Conservation (phyloP, 2,329 filamentous ascomycete species). For the Dothistroma septosporum region DNA sequence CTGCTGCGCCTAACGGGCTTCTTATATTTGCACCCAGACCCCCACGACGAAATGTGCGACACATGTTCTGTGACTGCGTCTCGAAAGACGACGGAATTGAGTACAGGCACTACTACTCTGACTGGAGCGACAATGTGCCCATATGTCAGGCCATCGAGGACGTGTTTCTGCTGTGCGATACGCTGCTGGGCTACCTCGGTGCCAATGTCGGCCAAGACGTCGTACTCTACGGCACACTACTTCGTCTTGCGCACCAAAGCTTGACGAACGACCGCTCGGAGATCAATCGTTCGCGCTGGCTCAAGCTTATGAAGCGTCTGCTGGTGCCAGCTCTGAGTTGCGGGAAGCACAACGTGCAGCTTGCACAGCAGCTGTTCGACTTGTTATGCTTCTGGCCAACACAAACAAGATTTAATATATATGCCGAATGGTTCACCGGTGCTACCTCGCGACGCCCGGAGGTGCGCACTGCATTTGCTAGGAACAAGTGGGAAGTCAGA, state of each 20-base stretch:
- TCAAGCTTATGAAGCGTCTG: slow-evolving; percentile 74
- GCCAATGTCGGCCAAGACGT: slow-evolving; percentile 85
- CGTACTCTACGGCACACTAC: slow-evolving; percentile 71
- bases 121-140: slow-evolving; percentile 91
- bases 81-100: slow-evolving; percentile 62
- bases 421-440: slow-evolving; percentile 87
- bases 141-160: slow-evolving; percentile 88
- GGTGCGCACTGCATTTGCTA: slow-evolving; percentile 72
- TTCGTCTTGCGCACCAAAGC: slow-evolving; percentile 78
- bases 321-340: slow-evolving; percentile 86
- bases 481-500: slow-evolving; percentile 72
- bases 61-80: slow-evolving; percentile 79
- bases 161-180: slow-evolving; percentile 79
- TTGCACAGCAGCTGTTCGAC: slow-evolving; percentile 81
- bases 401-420: slow-evolving; percentile 76
- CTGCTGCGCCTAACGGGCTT: slow-evolving; percentile 63
- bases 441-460: slow-evolving; percentile 67
- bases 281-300: slow-evolving; percentile 72
- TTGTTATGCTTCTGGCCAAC: slow-evolving; percentile 75
- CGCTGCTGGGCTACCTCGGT: slow-evolving; percentile 78
- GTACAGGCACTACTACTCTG: slow-evolving; percentile 95
- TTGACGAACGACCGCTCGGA: slow-evolving; percentile 65
- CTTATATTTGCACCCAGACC: slow-evolving; percentile 50
- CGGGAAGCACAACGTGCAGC: slow-evolving; percentile 75
- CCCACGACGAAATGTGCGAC: slow-evolving; percentile 67